phyloP scores from a whole-genome alignment of 371 early-diverging fungal species.

The Zancudomyces culisetae region DNA sequence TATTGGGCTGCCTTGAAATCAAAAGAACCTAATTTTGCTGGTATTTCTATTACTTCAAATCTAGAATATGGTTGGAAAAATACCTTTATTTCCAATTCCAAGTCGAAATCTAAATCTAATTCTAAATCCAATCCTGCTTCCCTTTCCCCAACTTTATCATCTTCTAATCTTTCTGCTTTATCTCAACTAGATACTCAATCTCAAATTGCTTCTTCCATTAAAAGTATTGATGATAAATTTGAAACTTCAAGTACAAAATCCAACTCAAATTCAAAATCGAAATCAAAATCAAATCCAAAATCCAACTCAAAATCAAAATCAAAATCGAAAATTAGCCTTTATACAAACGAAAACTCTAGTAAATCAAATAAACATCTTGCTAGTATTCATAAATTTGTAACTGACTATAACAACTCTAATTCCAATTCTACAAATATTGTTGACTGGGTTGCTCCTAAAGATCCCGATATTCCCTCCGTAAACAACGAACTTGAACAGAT shows the following conservation, averaged over 20 bases:
- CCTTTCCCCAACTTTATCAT: too few relatives aligned
- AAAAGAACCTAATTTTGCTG: conserved; percentile 60
- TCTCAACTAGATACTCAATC: too few relatives aligned
- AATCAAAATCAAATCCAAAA: neutral
- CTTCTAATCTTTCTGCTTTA: too few relatives aligned
- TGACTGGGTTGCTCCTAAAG: conserved; percentile 24
- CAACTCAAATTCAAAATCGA: neutral
- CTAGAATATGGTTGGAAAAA: conserved; percentile 81
- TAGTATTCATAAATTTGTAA: too few relatives aligned
- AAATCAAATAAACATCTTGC: neutral
- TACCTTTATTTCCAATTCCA: conserved; percentile 22
- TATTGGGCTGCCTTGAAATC: conserved; percentile 79
- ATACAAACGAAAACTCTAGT: neutral
- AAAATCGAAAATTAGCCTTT: neutral
- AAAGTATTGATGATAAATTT: too few relatives aligned
- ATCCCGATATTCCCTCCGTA: conserved; percentile 21
- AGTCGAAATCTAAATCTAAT: conserved; percentile 9
- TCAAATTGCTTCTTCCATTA: too few relatives aligned
- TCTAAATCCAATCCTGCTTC: too few relatives aligned
- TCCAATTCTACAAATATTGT: conserved; percentile 14
- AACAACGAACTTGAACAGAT: conserved; percentile 22
- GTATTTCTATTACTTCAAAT: conserved; percentile 61
- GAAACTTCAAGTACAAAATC: conserved; percentile 4
- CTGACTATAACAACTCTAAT: neutral
- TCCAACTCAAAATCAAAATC: neutral